These are phyloP conservation scores for Erythrobasidium hasegawianum DNA, from an alignment of 1,284 basidiomycete species.

Conservation along the genomic window DNA sequence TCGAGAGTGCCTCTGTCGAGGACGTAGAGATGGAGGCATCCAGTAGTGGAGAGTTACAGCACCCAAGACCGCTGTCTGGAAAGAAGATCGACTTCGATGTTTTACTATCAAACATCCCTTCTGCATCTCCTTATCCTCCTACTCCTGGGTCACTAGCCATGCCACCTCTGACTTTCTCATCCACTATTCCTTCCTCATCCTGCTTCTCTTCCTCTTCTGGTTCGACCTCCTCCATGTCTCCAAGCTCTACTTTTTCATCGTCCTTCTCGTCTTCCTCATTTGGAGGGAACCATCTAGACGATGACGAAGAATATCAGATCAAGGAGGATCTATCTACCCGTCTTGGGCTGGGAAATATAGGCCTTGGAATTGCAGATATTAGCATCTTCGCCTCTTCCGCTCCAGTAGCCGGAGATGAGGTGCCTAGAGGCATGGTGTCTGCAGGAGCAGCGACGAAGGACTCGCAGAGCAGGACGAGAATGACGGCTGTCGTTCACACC, in stretches of 20 bases:
- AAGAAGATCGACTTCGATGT: slow-evolving; percentile 7
- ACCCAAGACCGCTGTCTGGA: not conserved
- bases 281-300: not conserved
- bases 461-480: not conserved
- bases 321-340: slow-evolving; percentile 12
- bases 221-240: not conserved
- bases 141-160: slow-evolving; percentile 16
- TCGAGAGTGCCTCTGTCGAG: not conserved
- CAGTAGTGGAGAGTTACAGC: not conserved
- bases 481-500: slow-evolving; percentile 9
- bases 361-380: slow-evolving; percentile 12
- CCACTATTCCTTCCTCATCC: not conserved
- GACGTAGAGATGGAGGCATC: not conserved
- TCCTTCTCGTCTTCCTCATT: not conserved
- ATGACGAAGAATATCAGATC: not conserved
- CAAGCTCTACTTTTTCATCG: not conserved
- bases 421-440: no score
- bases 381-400: not conserved
- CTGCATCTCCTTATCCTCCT: slow-evolving; percentile 13
- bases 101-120: slow-evolving; percentile 7
- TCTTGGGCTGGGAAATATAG: slow-evolving; percentile 6
- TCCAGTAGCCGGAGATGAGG: not conserved
- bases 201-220: not conserved
- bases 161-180: slow-evolving; percentile 2
- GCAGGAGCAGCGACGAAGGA: not conserved